A percentile compares a stretch with the other conserved stretches of the same genome.
Conservation (phyloP, 208 protist species). For the Wallacemonas collosoma region DNA sequence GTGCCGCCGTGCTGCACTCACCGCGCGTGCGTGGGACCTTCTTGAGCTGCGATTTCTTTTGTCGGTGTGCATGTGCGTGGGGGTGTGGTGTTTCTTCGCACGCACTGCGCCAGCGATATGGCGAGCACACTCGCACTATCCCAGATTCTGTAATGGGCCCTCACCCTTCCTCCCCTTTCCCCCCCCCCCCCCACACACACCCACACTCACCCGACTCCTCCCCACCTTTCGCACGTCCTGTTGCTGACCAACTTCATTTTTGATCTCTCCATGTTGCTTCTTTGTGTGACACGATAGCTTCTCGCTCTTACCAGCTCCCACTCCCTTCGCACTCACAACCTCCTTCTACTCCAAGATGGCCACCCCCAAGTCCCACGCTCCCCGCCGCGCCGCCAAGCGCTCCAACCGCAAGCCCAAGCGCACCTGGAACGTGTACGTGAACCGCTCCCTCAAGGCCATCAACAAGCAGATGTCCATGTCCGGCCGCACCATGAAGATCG, state of each 20-base stretch:
- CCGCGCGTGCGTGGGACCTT: too few relatives aligned
- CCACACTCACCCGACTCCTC: too few relatives aligned
- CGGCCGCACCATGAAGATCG: slow-evolving; percentile 95
- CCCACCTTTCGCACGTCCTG: too few relatives aligned
- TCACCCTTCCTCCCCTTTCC: too few relatives aligned
- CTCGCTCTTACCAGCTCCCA: slow-evolving; percentile 15
- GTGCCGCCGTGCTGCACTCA: too few relatives aligned
- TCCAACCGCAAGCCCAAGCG: slow-evolving; percentile 76
- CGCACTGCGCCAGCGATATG: too few relatives aligned
- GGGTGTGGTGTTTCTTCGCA: too few relatives aligned
- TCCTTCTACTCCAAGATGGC: slow-evolving; percentile 37
- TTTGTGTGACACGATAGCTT: not conserved
- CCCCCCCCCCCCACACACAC: too few relatives aligned
- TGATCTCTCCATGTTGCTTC: not conserved
- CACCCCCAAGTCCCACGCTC: slow-evolving; percentile 37
- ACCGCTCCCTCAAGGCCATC: slow-evolving; percentile 95
- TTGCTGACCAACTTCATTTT: not conserved
- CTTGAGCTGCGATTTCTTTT: too few relatives aligned
- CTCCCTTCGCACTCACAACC: not conserved
- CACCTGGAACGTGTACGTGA: slow-evolving; percentile 89
- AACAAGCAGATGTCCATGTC: slow-evolving; percentile 96
- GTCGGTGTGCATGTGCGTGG: too few relatives aligned
- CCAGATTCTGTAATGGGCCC: too few relatives aligned
- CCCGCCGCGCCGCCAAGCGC: slow-evolving; percentile 38
- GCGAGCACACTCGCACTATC: too few relatives aligned